Base-by-base conservation (phyloP, 805 yeast species). In the Hanseniaspora lindneri region DNA sequence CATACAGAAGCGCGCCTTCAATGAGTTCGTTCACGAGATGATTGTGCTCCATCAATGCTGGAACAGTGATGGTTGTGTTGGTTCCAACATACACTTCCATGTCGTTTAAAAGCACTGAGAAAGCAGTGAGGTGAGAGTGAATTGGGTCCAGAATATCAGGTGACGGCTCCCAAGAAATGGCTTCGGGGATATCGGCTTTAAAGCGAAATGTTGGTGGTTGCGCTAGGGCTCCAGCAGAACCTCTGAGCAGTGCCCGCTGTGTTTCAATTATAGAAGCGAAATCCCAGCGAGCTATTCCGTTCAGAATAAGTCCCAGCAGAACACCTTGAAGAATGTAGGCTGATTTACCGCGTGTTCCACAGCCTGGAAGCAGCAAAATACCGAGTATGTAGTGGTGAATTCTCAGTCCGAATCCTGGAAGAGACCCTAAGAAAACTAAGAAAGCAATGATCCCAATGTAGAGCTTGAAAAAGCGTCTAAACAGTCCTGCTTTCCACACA, bases 271-370 rank as follows among this genome's bases (percentile, higher is more conserved):
- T 77, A 13, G 95, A 79, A 2, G 94, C 96, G 57, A 83, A 79
- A 49, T 92, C 96, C 98, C 98, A 89, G 49, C 94, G 69, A 0
- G 94, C 76, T 1, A 85, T 77, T 0, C 98, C 98, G 20, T 88
- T 81, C 5, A 87, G 69, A 43, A 83, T 71, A 39, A 89, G 67
- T 0, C 96, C 98, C 0, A 85, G 60, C 21, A 89, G 66, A 1
- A 89, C 73, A 2, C 96, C 97, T 60, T 88, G 96, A 58, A 84
- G 81, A 8, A 81, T 56, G 54, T 82, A 68, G 0, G 88, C 87
- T 0, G 83, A 70, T 35, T 74, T 59, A 0, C 92, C 88, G 54
- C 77, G 68, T 0, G 89, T 83, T 2, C 79, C 72, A 36, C 95
- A 84, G 0, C 95, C 96, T 0, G 95, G 95, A 2, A 88, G 68